Evolutionary conservation across 345 rosid genomes (phyloP), one percentile per base, ranked within the genome.

Genomic region (Geranium rotundifolium): DNA sequence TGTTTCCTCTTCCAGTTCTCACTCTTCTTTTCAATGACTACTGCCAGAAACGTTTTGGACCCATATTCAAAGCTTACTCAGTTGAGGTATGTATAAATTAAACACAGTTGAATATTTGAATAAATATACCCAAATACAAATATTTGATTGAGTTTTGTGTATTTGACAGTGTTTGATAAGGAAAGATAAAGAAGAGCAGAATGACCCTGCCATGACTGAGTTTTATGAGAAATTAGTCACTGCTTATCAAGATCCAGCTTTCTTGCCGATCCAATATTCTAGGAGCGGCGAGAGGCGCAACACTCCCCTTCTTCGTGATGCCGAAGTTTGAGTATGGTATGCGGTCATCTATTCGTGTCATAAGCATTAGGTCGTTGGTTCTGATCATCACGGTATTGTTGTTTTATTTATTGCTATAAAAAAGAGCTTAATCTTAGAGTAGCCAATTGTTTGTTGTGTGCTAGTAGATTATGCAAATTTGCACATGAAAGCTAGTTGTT

Each of bases 1-100:
- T 74, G 9, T 62, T 83, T 65, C 96, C 98, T 63, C 90, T 92
- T 61, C 96, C 96, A 9, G 56, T 85, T 72, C 84, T 92, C 71
- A 87, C 95, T 1, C 71, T 87, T 65, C 73, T 87, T 67, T 92
- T 89, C 83, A 84, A 80, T 13, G 78, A 76, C 59, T 87, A 92
- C 73, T 92, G 95, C 78, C 74, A 80, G 64, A 82, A 81, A 76
- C 73, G 92, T 15, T 89, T 89, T 77, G 78, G 77, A 49, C 95
- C 95, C 3, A 68, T 80, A 60, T 85, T 89, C 68, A 71, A 70
- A 68, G 82, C 82, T 63, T 85, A 76, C 79, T 90, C 96, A 27
- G 81, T 84, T 23, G 91, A 89, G 98, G 96, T 89, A 85, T 23
- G 37, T 39, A 29, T 7, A n/a, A n/a, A n/a, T n/a, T n/a, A 16